These are phyloP conservation scores for Paecilomyces variotii DNA, from an alignment of 2,329 filamentous ascomycete genomes.

Conservation along the genomic window DNA sequence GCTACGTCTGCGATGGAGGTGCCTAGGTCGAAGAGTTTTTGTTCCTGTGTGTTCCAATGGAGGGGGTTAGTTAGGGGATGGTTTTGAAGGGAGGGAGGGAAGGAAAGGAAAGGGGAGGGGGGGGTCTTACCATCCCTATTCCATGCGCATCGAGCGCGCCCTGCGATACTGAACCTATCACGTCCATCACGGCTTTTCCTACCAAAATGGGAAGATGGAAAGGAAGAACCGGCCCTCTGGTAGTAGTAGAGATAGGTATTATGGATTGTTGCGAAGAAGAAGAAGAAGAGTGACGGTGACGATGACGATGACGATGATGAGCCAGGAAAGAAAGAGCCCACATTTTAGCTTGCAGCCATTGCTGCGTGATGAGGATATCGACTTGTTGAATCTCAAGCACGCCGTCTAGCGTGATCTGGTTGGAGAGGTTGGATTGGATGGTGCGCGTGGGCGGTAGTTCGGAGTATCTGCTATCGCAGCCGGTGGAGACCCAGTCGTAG, in stretches of 20 bases:
- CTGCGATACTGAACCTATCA: conserved; percentile 66
- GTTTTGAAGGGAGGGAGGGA: conserved; percentile 6
- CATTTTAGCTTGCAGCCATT: conserved; percentile 63
- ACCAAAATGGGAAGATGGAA: conserved; percentile 59
- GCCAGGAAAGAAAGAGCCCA: conserved; percentile 60
- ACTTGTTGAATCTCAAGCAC: conserved; percentile 60
- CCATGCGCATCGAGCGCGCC: conserved; percentile 68
- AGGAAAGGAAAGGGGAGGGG: not conserved
- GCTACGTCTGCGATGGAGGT: conserved; percentile 26
- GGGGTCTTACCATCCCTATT: conserved; percentile 57
- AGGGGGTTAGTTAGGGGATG: not conserved
- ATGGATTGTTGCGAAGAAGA: conserved; percentile 43
- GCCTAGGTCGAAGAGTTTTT: conserved; percentile 31
- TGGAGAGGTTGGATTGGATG: conserved; percentile 45
- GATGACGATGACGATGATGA: too few relatives aligned
- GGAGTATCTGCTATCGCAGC: conserved; percentile 21
- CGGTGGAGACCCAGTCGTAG: conserved; percentile 32
- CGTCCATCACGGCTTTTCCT: conserved; percentile 54
- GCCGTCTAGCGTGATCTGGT: conserved; percentile 48
- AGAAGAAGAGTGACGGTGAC: conserved; percentile 43
- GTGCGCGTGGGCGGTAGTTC: conserved; percentile 26
- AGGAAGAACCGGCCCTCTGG: conserved; percentile 49
- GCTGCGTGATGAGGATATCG: conserved; percentile 60
- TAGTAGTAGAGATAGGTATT: conserved; percentile 44
- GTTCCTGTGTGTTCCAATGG: conserved; percentile 17